These are phyloP conservation scores for Phytophthora sojae DNA, from an alignment of 352 stramenopile genomes.

Conservation along the genomic window DNA sequence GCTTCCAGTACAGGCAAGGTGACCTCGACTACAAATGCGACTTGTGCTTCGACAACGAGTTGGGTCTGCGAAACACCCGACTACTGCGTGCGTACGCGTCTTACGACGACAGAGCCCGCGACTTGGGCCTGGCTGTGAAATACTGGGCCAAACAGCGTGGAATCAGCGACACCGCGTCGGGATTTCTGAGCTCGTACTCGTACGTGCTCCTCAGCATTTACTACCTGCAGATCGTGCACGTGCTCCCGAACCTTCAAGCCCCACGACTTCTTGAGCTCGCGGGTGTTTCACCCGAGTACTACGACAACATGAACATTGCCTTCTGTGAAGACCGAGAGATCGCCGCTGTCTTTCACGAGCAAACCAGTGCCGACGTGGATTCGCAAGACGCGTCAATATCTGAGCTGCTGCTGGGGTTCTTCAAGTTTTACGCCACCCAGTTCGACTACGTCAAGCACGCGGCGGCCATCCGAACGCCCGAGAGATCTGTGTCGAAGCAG, in stretches of 20 bases:
- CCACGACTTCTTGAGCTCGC: constrained; percentile 43
- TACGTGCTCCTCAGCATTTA: constrained; percentile 98
- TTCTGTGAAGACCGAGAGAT: constrained; percentile 46
- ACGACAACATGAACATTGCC: constrained; percentile 57
- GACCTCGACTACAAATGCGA: constrained; percentile 59
- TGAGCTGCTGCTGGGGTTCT: constrained; percentile 93
- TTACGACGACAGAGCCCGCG: constrained; percentile 71
- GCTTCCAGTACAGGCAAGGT: constrained; percentile 53
- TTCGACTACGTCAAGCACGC: constrained; percentile 95
- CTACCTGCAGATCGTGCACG: constrained; percentile 89
- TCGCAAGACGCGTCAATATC: constrained; percentile 41
- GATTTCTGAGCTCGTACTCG: constrained; percentile 98
- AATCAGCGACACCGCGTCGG: constrained; percentile 94
- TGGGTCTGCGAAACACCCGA: constrained; percentile 76
- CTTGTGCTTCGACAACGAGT: constrained; percentile 79
- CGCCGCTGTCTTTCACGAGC: constrained; percentile 45
- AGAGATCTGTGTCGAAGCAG: constrained; percentile 37
- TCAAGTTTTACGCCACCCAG: constrained; percentile 95
- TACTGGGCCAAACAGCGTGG: constrained; percentile 95
- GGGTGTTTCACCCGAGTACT: constrained; percentile 26
- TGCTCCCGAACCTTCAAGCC: constrained; percentile 96
- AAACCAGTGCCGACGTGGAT: background rate
- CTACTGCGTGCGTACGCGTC: constrained; percentile 74
- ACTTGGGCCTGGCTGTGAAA: constrained; percentile 96
- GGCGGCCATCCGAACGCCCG: constrained; percentile 80